phyloP scores from a whole-genome alignment of 305 asterid species.

The Fraxinus baroniana region DNA sequence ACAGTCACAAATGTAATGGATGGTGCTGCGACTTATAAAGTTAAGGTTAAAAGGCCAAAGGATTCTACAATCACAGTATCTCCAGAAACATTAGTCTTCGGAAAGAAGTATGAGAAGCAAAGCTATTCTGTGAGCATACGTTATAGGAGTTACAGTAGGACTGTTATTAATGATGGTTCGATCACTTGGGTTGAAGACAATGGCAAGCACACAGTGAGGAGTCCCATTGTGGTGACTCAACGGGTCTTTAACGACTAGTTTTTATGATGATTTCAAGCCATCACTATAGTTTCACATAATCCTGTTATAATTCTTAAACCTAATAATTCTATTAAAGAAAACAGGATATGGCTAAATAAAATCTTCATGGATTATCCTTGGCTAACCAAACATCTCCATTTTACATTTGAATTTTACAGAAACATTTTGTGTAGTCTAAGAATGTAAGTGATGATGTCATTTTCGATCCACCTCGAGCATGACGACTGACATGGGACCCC shows the following conservation, averaged over 20 bases:
- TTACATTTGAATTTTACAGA: not conserved
- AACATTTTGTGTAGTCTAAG: not conserved
- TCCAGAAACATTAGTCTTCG: slow-evolving; percentile 20
- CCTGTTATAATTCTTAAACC: not conserved
- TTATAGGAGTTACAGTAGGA: not conserved
- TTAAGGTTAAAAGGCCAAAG: slow-evolving; percentile 15
- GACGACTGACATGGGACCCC: too few relatives aligned
- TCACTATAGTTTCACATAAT: not conserved
- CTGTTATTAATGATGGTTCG: not conserved
- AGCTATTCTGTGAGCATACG: not conserved
- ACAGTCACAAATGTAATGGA: slow-evolving; percentile 18
- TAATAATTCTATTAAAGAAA: not conserved
- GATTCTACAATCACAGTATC: slow-evolving; percentile 9
- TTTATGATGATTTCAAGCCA: not conserved
- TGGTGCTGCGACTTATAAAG: slow-evolving; percentile 8
- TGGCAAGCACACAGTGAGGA: slow-evolving; percentile 4
- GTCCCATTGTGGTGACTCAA: not conserved
- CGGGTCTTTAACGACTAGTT: not conserved
- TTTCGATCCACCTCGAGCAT: too few relatives aligned
- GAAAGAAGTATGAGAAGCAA: slow-evolving; percentile 16
- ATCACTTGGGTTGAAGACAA: not conserved
- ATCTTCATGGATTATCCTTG: not conserved
- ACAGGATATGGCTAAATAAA: not conserved
- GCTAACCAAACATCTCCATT: not conserved
- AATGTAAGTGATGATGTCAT: not conserved